Percentiles rank a stretch among this genome's conserved stretches.
Evolutionary conservation across 345 rosid species (phyloP).

Genomic region (Turritis glabra): DNA sequence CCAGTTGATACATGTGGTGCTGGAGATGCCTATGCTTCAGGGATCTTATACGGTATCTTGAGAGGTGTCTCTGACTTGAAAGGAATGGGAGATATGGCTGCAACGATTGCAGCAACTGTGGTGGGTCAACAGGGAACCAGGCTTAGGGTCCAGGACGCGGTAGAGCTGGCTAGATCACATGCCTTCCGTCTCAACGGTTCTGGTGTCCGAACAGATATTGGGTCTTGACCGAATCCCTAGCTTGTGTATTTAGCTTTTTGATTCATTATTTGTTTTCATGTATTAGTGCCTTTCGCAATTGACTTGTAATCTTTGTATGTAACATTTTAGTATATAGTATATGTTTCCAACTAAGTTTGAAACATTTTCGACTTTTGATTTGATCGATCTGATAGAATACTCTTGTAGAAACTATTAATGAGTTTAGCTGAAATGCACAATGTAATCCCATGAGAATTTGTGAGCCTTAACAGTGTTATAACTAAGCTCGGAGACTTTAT

Average conservation of each 20-base stretch:
- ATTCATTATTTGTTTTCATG: slow-evolving; percentile 34
- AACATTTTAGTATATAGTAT: slow-evolving; percentile 20
- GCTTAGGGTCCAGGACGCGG: slow-evolving; percentile 72
- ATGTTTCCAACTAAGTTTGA: neutral
- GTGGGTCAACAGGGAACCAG: slow-evolving; percentile 93
- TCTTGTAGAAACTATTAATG: neutral
- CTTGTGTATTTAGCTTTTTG: slow-evolving; percentile 40
- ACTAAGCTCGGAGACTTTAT: neutral
- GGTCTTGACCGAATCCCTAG: slow-evolving; percentile 67
- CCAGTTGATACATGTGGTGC: slow-evolving; percentile 92
- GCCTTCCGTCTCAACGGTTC: slow-evolving; percentile 46
- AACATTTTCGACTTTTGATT: too few species aligned
- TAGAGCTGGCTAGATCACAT: slow-evolving; percentile 63
- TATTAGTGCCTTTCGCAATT: slow-evolving; percentile 3
- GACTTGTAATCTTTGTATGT: slow-evolving; percentile 34
- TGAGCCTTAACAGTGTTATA: neutral
- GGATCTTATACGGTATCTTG: slow-evolving; percentile 76
- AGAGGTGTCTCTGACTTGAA: slow-evolving; percentile 74
- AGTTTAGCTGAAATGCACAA: neutral
- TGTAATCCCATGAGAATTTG: neutral
- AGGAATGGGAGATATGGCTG: slow-evolving; percentile 83
- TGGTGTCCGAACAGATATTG: slow-evolving; percentile 52
- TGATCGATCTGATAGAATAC: neutral
- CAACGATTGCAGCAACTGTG: slow-evolving; percentile 87
- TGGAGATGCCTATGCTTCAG: slow-evolving; percentile 94